These are phyloP conservation scores for Ogataea salicorniae DNA, from an alignment of 805 yeast species.

Conservation along the genomic window DNA sequence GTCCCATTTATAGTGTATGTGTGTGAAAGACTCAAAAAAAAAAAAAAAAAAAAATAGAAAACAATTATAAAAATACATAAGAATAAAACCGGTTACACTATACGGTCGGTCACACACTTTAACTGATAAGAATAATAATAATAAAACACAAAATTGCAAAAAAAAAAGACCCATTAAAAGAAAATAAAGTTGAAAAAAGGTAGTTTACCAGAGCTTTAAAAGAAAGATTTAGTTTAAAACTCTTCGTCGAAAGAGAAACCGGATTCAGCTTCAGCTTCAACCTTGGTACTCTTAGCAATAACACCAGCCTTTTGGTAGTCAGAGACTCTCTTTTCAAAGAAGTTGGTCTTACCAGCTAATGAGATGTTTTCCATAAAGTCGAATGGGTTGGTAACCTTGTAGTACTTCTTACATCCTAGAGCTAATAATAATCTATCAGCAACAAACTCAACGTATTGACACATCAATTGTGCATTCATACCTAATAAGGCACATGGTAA, in stretches of 20 bases:
- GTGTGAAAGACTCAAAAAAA: too few species aligned
- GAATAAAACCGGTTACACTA: too few species aligned
- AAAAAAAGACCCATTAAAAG: neutral
- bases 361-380: conserved; percentile 99
- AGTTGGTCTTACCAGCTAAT: conserved; percentile 96
- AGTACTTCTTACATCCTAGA: conserved; percentile 84
- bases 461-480: conserved; percentile 91
- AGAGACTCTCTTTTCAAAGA: conserved; percentile 97
- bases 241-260: conserved; percentile 90
- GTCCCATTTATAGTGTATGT: too few species aligned
- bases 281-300: conserved; percentile 63
- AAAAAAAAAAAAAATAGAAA: too few species aligned
- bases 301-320: conserved; percentile 99
- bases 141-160: neutral
- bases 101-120: too few species aligned
- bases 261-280: conserved; percentile 37
- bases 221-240: conserved; percentile 44
- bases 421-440: conserved; percentile 94
- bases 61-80: too few species aligned
- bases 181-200: neutral
- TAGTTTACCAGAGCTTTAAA: neutral
- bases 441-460: conserved; percentile 95
- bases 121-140: too few species aligned
- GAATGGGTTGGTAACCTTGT: conserved; percentile 88
- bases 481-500: conserved; percentile 90